Percentiles rank a stretch among this genome's conserved stretches.
phyloP scores from a whole-genome alignment of 805 yeast species.

The Lipomyces mesembrius region DNA sequence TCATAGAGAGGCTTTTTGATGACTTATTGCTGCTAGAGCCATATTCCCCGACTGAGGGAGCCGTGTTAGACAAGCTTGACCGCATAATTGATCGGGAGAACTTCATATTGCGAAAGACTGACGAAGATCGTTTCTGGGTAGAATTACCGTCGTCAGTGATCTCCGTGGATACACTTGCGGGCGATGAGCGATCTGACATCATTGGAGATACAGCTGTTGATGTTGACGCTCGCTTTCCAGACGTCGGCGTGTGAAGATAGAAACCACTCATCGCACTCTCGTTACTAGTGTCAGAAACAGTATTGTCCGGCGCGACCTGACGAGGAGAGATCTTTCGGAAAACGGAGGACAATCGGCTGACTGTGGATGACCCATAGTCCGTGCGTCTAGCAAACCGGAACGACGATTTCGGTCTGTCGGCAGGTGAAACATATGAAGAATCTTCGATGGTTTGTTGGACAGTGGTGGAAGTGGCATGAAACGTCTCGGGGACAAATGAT shows the following conservation, averaged over 20 bases:
- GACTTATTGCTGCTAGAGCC: not conserved
- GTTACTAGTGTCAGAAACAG: not conserved
- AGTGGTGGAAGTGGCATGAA: not conserved
- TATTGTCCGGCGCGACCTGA: not conserved
- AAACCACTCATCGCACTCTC: conserved; percentile 13
- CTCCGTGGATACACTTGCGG: conserved; percentile 14
- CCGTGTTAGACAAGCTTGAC: not conserved
- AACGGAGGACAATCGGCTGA: conserved; percentile 13
- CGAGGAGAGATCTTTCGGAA: conserved; percentile 25
- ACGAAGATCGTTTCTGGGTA: not conserved
- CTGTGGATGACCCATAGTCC: conserved; percentile 12
- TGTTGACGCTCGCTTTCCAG: conserved; percentile 17
- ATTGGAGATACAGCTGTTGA: conserved; percentile 25
- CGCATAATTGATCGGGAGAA: conserved; percentile 1
- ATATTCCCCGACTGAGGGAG: not conserved
- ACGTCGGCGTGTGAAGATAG: conserved; percentile 9
- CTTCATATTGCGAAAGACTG: conserved; percentile 11
- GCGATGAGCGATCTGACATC: conserved; percentile 15
- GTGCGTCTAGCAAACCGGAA: conserved; percentile 20
- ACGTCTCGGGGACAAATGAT: conserved; percentile 1
- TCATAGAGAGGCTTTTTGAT: not conserved
- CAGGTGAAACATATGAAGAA: not conserved
- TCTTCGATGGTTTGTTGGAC: not conserved
- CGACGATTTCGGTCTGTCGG: conserved; percentile 8
- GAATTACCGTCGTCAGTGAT: conserved; percentile 7